Percentiles rank a stretch among this genome's conserved stretches.
These are phyloP conservation scores for Mollisiaceae sp. DNA, from an alignment of 2,329 filamentous ascomycete genomes.

Conservation along the genomic window DNA sequence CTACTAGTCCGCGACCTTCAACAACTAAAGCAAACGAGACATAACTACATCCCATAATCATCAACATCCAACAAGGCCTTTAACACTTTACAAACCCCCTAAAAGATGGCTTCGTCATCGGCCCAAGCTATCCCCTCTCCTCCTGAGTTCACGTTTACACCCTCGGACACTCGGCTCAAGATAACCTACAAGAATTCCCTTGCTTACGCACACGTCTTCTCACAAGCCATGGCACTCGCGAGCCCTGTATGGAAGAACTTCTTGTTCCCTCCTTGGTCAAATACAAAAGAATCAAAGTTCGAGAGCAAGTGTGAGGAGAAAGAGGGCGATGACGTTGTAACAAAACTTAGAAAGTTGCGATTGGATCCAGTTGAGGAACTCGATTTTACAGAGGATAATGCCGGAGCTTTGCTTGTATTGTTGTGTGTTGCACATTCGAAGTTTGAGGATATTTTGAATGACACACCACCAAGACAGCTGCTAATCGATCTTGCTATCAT, in stretches of 20 bases:
- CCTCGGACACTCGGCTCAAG: background rate
- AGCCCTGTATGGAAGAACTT: constrained; percentile 12
- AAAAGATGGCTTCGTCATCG: no score
- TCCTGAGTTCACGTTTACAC: background rate
- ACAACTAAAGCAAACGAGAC: no score
- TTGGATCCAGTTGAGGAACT: background rate
- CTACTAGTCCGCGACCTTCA: no score
- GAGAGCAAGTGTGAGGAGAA: no score
- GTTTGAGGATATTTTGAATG: constrained; percentile 10
- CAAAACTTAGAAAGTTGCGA: background rate
- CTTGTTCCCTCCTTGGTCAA: no score
- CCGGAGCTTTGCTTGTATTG: constrained; percentile 17
- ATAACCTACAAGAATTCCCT: constrained; percentile 6
- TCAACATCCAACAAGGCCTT: no score
- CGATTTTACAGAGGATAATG: constrained; percentile 22
- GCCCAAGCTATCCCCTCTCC: background rate
- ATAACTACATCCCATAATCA: no score
- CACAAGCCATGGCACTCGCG: background rate
- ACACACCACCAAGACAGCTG: constrained; percentile 4
- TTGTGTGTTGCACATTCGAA: constrained; percentile 22
- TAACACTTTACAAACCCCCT: no score
- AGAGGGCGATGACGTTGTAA: no score
- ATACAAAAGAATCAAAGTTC: no score
- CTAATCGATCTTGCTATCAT: constrained; percentile 18
- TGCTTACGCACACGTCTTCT: background rate